Conservation (phyloP, 192 early-diverging fungal genomes). For the Gamsiella multidivaricata region DNA sequence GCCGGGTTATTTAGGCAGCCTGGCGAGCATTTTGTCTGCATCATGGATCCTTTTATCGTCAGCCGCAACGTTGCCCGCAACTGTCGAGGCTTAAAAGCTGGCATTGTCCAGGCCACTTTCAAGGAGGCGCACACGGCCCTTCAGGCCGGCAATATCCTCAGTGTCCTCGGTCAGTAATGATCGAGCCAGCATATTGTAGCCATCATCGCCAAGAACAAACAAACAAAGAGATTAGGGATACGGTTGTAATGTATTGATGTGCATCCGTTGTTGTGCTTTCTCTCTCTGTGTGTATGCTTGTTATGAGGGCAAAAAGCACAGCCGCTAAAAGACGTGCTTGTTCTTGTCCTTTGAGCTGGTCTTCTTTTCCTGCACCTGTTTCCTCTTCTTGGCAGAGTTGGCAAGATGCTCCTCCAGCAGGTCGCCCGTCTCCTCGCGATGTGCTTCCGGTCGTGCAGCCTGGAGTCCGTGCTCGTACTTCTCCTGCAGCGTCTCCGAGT, state of each 20-base stretch:
- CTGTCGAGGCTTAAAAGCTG: background rate
- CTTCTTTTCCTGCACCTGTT: slow-evolving; percentile 67
- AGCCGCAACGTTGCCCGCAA: slow-evolving; percentile 1
- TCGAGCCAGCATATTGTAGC: no score
- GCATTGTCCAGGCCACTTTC: background rate
- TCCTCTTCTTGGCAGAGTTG: slow-evolving; percentile 76
- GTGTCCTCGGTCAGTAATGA: no score
- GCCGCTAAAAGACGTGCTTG: slow-evolving; percentile 33
- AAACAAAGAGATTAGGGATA: no score
- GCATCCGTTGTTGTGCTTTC: no score
- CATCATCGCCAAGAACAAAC: no score
- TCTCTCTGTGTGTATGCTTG: no score
- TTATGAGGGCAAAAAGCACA: no score
- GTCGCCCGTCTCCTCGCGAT: slow-evolving; percentile 86
- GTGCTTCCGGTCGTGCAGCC: slow-evolving; percentile 57
- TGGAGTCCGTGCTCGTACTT: slow-evolving; percentile 81
- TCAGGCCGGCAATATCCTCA: no score
- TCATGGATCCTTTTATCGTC: slow-evolving; percentile 7
- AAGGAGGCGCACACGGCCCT: background rate
- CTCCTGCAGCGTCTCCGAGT: slow-evolving; percentile 78
- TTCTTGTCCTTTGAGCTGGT: slow-evolving; percentile 34
- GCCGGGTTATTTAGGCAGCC: no score
- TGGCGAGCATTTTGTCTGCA: no score
- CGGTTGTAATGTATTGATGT: no score
- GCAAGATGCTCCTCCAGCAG: slow-evolving; percentile 88